Conservation (phyloP, 2,329 filamentous ascomycete genomes). For the Lecanicillium sp. region DNA sequence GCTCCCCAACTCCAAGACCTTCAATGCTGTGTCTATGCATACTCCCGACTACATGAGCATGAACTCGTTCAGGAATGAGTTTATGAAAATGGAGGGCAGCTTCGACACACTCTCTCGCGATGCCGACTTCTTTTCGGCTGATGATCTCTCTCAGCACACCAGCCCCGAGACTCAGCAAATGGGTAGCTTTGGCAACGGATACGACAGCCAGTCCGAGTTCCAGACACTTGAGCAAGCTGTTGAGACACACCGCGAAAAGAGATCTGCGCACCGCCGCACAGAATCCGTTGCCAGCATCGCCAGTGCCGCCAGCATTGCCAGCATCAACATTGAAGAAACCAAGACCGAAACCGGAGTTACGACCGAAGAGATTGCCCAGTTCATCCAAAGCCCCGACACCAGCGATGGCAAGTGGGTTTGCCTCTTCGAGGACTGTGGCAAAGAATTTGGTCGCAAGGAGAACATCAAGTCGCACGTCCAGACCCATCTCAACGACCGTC, state of each 20-base stretch:
- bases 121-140: conserved; percentile 30
- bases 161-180: conserved; percentile 47
- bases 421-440: conserved; percentile 71
- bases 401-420: conserved; percentile 76
- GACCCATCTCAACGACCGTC: conserved; percentile 92
- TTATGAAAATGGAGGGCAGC: conserved; percentile 32
- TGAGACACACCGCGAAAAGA: conserved; percentile 19
- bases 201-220: conserved; percentile 37
- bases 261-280: conserved; percentile 45
- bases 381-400: conserved; percentile 66
- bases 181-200: conserved; percentile 35
- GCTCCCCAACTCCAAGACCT: conserved; percentile 39
- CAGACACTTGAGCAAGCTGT: conserved; percentile 17
- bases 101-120: conserved; percentile 31
- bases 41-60: conserved; percentile 52
- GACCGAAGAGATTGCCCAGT: conserved; percentile 72
- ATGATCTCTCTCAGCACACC: conserved; percentile 44
- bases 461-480: conserved; percentile 99
- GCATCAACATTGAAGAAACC: conserved; percentile 59
- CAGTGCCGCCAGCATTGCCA: conserved; percentile 54
- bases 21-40: conserved; percentile 48
- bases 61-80: conserved; percentile 41
- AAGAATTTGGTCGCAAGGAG: conserved; percentile 93
- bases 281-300: conserved; percentile 54
- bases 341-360: conserved; percentile 79